Base-by-base conservation (phyloP, 2,329 filamentous ascomycete genomes). In the Laburnicola sp. region DNA sequence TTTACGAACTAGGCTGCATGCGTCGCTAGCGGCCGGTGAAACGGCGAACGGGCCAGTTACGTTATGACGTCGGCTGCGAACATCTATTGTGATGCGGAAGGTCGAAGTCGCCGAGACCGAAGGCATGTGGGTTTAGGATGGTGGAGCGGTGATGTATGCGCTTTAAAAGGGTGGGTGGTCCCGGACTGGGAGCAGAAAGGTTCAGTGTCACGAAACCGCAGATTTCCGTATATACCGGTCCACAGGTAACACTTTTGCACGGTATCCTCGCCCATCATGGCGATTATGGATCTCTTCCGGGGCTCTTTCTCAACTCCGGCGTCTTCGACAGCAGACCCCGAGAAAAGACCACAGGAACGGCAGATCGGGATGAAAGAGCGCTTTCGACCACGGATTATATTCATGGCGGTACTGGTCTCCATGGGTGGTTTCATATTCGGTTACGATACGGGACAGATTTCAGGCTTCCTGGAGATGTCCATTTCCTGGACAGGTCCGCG, bases 401-500 rank as follows among this genome's bases (percentile, higher is more conserved):
- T 68, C 22, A 71, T 71, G 69, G 69, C 58, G 1, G 35, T 64
- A 3, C 57, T 71, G 37, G 69, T 71, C 0, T 70, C 67, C 0
- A 71, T 72, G 67, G 69, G 69, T 10, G 68, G 69, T 26, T 71
- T 67, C 26, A 70, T 69, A 39, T 68, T 69, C 31, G 68, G 69
- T 10, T 72, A 72, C 39, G 69, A 72, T 35, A 68, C 63, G 4
- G 68, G 69, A 45, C 69, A 71, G 36, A 73, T 73, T 10, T 68
- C 64, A 8, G 68, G 69, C 5, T 73, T 73, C 32, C 34, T 72
- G n/a, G 66, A 71, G 47, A 72, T 71, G 69, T 59, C 60, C 2
- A 72, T 47, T 73, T 72, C 49, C 39, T 68, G n/a, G 6, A 48
- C 3, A 62, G 58, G 11, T 72, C 72, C 36, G 58, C 59, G 2